These are phyloP conservation scores for Globisporangium uncinulatum DNA, from an alignment of 352 stramenopile genomes.

Conservation along the genomic window DNA sequence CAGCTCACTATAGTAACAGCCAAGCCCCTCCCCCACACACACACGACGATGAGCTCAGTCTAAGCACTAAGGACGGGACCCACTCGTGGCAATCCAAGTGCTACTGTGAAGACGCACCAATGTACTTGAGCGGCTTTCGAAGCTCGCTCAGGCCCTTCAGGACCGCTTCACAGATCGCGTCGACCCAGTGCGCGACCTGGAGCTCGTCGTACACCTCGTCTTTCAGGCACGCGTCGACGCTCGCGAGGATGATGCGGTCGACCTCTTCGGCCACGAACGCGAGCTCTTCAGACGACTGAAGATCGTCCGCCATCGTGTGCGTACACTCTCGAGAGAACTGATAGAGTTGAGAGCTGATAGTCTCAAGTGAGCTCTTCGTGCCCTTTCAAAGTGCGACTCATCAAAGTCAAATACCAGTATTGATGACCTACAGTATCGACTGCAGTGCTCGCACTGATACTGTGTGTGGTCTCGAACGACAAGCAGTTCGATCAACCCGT, in stretches of 20 bases:
- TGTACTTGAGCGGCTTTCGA: slow-evolving; percentile 92
- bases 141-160: slow-evolving; percentile 84
- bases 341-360: no score
- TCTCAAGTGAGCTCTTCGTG: background rate
- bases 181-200: slow-evolving; percentile 86
- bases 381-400: no score
- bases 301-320: slow-evolving; percentile 61
- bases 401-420: no score
- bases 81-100: no score
- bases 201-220: slow-evolving; percentile 85
- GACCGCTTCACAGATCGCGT: slow-evolving; percentile 87
- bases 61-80: background rate
- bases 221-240: slow-evolving; percentile 81
- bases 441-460: no score
- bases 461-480: no score
- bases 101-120: slow-evolving; percentile 27
- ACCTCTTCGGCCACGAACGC: slow-evolving; percentile 91
- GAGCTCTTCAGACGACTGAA: slow-evolving; percentile 85
- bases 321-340: background rate
- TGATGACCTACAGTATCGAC: no score
- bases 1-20: slow-evolving; percentile 59
- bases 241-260: slow-evolving; percentile 80
- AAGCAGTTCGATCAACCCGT: no score
- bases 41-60: background rate
- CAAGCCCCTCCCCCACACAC: background rate